Percentiles rank a stretch among this genome's conserved stretches.
Evolutionary conservation across 164 flowering plant species (phyloP).

Genomic region (Magnolia officinalis): DNA sequence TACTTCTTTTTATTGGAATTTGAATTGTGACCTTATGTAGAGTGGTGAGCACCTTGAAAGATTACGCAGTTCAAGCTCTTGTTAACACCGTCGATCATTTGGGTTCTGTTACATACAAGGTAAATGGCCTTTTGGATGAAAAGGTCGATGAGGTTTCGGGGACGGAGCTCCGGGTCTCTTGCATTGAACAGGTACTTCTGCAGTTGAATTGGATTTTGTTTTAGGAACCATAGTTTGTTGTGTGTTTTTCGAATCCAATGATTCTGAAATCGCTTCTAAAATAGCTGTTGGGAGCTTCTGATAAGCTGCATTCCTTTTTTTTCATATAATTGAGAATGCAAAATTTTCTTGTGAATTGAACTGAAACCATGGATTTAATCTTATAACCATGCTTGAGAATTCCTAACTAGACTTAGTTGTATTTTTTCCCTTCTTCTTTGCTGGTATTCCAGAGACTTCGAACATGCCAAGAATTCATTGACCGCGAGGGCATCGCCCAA

Average conservation of each 20-base stretch:
- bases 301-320: neutral
- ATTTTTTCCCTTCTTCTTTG: neutral
- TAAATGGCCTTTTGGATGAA: constrained; percentile 68
- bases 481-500: constrained; percentile 69
- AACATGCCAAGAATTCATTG: constrained; percentile 68
- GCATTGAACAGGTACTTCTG: constrained; percentile 74
- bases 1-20: neutral
- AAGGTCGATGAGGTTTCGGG: constrained; percentile 76
- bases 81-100: constrained; percentile 93
- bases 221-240: neutral
- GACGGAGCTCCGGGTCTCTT: constrained; percentile 65
- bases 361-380: neutral
- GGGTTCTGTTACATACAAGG: constrained; percentile 78
- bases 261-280: neutral
- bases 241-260: neutral
- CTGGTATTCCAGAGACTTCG: constrained; percentile 52
- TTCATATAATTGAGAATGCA: neutral
- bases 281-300: neutral
- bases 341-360: neutral
- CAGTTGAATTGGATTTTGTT: neutral
- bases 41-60: constrained; percentile 77
- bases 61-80: constrained; percentile 81
- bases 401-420: neutral
- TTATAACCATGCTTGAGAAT: neutral
- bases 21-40: constrained; percentile 32